Evolutionary conservation across 2,329 filamentous ascomycete species (phyloP).

Genomic region (Diaporthe helianthi): DNA sequence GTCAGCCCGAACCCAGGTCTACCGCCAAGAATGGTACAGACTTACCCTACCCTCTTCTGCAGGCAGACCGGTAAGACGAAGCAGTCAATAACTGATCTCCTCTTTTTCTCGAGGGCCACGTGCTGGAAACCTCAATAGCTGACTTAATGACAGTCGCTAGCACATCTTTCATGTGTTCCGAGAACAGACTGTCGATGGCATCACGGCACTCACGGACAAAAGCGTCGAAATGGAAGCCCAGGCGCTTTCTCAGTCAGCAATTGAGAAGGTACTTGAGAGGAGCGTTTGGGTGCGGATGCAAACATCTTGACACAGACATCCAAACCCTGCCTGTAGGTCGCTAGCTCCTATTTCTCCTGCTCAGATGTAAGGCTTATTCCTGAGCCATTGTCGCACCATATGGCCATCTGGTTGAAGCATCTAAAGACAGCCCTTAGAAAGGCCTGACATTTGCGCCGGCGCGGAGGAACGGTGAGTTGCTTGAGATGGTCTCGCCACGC

Average conservation of each 20-base stretch:
- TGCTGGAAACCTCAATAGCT: not conserved
- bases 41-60: not conserved
- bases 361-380: not conserved
- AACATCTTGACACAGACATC: not conserved
- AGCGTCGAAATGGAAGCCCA: not conserved
- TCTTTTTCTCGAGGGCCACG: not conserved
- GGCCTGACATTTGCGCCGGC: not conserved
- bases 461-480: not conserved
- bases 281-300: not conserved
- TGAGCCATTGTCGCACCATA: slow-evolving; percentile 1
- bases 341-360: not conserved
- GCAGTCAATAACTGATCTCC: not conserved
- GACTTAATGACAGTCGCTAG: not conserved
- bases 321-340: not conserved
- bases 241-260: not conserved
- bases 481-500: slow-evolving; percentile 7
- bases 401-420: not conserved
- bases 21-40: not conserved
- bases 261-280: not conserved
- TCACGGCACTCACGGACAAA: not conserved
- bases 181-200: not conserved
- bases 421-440: not conserved
- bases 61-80: not conserved
- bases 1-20: not conserved
- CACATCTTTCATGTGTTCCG: not conserved